Conservation (phyloP, 805 yeast genomes). For the Saccharomycopsis babjevae region DNA sequence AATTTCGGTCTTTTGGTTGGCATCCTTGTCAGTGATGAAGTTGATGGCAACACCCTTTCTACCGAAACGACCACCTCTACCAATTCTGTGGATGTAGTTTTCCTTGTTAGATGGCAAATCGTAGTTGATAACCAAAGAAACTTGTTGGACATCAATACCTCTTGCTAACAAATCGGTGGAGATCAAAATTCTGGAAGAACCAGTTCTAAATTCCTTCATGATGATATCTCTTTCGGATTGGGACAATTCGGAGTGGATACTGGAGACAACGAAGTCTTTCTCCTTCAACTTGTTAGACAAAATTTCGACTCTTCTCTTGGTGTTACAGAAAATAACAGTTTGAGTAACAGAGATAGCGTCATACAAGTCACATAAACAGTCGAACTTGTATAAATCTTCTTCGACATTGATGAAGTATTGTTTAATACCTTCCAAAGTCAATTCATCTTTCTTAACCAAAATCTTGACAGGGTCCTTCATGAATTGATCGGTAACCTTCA, state of each 20-base stretch:
- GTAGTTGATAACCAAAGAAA: constrained; percentile 87
- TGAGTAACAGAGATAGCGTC: constrained; percentile 94
- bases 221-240: constrained; percentile 89
- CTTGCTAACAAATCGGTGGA: constrained; percentile 95
- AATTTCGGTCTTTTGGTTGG: constrained; percentile 65
- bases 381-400: constrained; percentile 89
- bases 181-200: constrained; percentile 85
- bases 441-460: constrained; percentile 89
- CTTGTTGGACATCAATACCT: constrained; percentile 97
- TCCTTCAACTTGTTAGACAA: constrained; percentile 64
- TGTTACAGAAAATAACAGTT: constrained; percentile 96
- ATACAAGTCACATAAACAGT: constrained; percentile 87
- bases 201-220: constrained; percentile 93
- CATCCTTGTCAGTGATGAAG: constrained; percentile 77
- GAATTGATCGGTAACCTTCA: constrained; percentile 84
- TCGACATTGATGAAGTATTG: constrained; percentile 88
- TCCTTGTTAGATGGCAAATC: constrained; percentile 86
- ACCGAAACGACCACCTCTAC: constrained; percentile 98
- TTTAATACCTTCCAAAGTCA: constrained; percentile 90
- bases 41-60: constrained; percentile 97
- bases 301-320: constrained; percentile 88
- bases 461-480: constrained; percentile 93
- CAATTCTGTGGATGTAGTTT: constrained; percentile 94
- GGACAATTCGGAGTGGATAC: constrained; percentile 94
- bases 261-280: constrained; percentile 80